phyloP scores from a whole-genome alignment of 495 filamentous ascomycete species.

The Annulohypoxylon nitens region DNA sequence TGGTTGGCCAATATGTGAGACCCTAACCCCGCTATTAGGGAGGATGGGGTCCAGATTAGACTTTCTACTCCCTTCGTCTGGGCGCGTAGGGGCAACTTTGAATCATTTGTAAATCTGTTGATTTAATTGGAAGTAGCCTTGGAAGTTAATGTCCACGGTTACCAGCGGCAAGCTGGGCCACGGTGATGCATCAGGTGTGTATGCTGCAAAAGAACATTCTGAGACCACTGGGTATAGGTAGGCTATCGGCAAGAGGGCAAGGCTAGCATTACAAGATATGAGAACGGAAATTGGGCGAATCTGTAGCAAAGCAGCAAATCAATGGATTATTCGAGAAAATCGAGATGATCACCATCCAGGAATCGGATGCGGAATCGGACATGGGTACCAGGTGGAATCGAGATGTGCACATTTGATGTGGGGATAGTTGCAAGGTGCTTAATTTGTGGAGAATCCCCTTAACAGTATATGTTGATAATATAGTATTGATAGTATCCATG shows the following conservation, averaged over 20 bases:
- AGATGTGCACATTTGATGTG: too few species aligned
- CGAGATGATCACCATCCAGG: neutral
- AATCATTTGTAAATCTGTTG: neutral
- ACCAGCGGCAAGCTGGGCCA: neutral
- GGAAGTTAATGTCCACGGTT: neutral
- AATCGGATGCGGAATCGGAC: neutral
- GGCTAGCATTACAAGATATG: too few species aligned
- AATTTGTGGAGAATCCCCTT: neutral
- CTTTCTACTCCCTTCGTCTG: neutral
- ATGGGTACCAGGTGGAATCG: neutral
- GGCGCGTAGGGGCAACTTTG: too few species aligned
- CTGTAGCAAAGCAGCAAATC: too few species aligned
- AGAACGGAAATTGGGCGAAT: too few species aligned
- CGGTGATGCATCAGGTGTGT: neutral
- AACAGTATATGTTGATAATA: neutral
- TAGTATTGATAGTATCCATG: slow-evolving; percentile 1
- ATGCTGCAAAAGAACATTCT: neutral
- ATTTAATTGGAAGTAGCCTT: neutral
- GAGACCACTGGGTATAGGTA: too few species aligned
- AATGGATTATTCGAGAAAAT: neutral
- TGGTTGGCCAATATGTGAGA: neutral
- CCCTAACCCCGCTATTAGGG: neutral
- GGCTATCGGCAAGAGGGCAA: too few species aligned
- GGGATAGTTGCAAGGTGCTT: neutral
- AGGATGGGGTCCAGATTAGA: neutral